Conservation (phyloP, 2,329 filamentous ascomycete genomes). For the Pyrenophora seminiperda region DNA sequence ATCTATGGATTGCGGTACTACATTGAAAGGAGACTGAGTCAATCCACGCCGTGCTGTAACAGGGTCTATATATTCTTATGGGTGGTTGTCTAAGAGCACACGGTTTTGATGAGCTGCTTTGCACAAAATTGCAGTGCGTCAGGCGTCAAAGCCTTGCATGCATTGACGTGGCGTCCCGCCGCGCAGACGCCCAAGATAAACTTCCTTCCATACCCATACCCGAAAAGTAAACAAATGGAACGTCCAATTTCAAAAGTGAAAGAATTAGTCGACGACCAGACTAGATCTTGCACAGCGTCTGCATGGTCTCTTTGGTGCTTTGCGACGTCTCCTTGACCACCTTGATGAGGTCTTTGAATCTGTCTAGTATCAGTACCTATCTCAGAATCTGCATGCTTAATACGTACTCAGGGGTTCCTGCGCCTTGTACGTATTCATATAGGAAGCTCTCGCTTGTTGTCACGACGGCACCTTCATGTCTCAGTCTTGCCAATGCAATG, state of each 20-base stretch:
- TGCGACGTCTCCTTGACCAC: constrained; percentile 78
- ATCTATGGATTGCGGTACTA: no score
- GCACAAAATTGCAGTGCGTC: no score
- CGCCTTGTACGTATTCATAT: constrained; percentile 89
- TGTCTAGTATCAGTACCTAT: constrained; percentile 21
- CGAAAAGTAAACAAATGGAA: no score
- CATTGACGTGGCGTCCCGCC: no score
- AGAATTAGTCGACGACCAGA: background rate
- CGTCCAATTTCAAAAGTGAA: background rate
- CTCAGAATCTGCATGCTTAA: background rate
- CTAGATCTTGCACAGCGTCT: constrained; percentile 67
- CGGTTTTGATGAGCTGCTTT: no score
- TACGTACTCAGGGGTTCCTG: constrained; percentile 63
- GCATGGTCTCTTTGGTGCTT: constrained; percentile 72
- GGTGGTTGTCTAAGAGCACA: no score
- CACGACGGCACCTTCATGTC: constrained; percentile 75
- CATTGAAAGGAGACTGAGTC: no score
- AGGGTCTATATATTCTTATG: no score
- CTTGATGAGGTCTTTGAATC: constrained; percentile 72
- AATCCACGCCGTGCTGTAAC: no score
- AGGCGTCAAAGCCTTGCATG: no score
- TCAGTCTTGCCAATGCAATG: constrained; percentile 76
- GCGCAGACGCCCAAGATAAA: no score
- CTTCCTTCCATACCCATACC: no score
- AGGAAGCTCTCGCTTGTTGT: constrained; percentile 89